Percentiles rank a stretch among this genome's conserved stretches.
These are phyloP conservation scores for Periconia sp. DNA, from an alignment of 2,329 filamentous ascomycete genomes.

Conservation along the genomic window DNA sequence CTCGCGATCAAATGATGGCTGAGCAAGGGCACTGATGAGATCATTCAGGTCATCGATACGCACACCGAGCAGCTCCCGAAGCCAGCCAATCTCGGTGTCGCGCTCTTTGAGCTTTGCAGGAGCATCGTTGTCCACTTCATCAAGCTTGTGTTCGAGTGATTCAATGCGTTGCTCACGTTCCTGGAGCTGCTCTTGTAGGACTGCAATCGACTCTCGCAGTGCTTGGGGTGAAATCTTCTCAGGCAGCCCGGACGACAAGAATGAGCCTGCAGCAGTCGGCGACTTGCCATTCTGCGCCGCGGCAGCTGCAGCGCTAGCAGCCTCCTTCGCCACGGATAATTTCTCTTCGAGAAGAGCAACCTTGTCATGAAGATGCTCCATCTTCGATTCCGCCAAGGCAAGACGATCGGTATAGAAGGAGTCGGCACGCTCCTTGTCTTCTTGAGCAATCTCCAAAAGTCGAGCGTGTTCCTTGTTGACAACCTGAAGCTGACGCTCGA, in stretches of 20 bases:
- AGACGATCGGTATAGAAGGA: constrained; percentile 81
- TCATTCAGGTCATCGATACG: constrained; percentile 91
- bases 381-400: constrained; percentile 81
- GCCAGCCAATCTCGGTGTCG: constrained; percentile 92
- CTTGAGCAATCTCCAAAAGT: constrained; percentile 72
- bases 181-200: constrained; percentile 94
- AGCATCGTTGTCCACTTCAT: constrained; percentile 75
- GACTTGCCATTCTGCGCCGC: constrained; percentile 66
- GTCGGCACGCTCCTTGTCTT: constrained; percentile 83
- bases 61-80: constrained; percentile 90
- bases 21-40: constrained; percentile 79
- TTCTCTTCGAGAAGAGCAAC: constrained; percentile 87
- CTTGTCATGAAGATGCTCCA: constrained; percentile 84
- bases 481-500: constrained; percentile 44
- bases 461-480: constrained; percentile 65
- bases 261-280: constrained; percentile 48
- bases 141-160: constrained; percentile 75
- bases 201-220: constrained; percentile 92
- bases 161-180: constrained; percentile 92
- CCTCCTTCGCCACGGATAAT: constrained; percentile 86
- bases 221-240: constrained; percentile 95
- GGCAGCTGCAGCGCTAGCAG: constrained; percentile 81
- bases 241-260: constrained; percentile 55
- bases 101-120: constrained; percentile 85
- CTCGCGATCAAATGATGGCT: constrained; percentile 77